A percentile compares a stretch with the other conserved stretches of the same genome.
phyloP scores from a whole-genome alignment of 495 filamentous ascomycete species.

The Podospora appendiculata region DNA sequence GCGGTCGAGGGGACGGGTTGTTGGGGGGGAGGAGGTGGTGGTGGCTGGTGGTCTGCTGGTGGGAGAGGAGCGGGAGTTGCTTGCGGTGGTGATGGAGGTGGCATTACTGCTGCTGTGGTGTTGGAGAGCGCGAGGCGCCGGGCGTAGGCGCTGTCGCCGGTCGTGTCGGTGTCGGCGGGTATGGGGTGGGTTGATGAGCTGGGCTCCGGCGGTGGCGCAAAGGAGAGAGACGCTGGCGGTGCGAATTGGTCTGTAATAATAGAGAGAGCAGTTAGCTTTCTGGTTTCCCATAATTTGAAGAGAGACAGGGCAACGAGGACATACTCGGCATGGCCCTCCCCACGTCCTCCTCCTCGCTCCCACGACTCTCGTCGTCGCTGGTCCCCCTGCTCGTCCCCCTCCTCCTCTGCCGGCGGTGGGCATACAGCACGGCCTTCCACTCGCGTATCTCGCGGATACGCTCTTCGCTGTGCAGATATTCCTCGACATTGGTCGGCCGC shows the following conservation, averaged over 20 bases:
- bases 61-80: constrained; percentile 48
- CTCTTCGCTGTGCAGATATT: constrained; percentile 83
- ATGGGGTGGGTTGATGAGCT: constrained; percentile 26
- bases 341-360: constrained; percentile 52
- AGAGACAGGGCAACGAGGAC: constrained; percentile 1
- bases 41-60: constrained; percentile 23
- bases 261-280: constrained; percentile 14
- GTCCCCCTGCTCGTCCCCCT: constrained; percentile 30
- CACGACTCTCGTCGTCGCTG: constrained; percentile 36
- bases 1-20: constrained; percentile 10
- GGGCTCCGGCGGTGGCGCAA: constrained; percentile 60
- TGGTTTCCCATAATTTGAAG: background rate
- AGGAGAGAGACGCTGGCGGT: constrained; percentile 57
- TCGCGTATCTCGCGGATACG: constrained; percentile 70
- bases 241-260: constrained; percentile 55
- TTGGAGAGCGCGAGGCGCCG: constrained; percentile 51
- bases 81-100: constrained; percentile 27
- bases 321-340: constrained; percentile 43
- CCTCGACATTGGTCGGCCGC: constrained; percentile 75
- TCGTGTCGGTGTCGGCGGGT: constrained; percentile 46
- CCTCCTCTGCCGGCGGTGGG: constrained; percentile 51
- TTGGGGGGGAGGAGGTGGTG: constrained; percentile 25
- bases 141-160: constrained; percentile 65
- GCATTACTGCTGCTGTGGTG: constrained; percentile 4
- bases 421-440: constrained; percentile 82